A percentile compares a stretch with the other conserved stretches of the same genome.
Conservation (phyloP, 768 basidiomycete species). For the Termitomyces sp. region DNA sequence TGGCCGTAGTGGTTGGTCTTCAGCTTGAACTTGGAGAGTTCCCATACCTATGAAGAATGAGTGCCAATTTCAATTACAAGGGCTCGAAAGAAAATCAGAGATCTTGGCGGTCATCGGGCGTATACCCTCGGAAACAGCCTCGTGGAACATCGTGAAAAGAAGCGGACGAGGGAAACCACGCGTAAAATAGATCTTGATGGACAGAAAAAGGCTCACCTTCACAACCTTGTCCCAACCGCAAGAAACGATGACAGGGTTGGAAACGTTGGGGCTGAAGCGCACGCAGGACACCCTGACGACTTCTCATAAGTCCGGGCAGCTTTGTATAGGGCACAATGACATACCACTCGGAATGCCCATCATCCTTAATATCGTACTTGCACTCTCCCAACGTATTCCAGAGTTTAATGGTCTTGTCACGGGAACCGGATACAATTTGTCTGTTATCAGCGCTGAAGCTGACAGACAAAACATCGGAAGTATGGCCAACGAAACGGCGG, state of each 20-base stretch:
- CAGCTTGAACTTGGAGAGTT: constrained; percentile 99
- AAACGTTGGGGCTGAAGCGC: constrained; percentile 95
- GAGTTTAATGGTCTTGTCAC: constrained; percentile 96
- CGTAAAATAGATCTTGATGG: neutral
- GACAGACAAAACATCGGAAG: constrained; percentile 95
- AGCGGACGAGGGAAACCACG: neutral
- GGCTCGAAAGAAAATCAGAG: constrained; percentile 49
- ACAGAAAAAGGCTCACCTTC: constrained; percentile 60
- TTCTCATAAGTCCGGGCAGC: constrained; percentile 1
- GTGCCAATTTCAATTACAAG: constrained; percentile 13
- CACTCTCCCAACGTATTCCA: constrained; percentile 99
- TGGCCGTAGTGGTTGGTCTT: constrained; percentile 99
- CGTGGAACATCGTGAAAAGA: constrained; percentile 26
- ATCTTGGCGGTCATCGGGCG: constrained; percentile 75
- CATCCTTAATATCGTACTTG: constrained; percentile 99
- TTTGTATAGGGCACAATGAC: constrained; percentile 15
- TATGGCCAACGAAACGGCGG: constrained; percentile 97
- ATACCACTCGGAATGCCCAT: constrained; percentile 94
- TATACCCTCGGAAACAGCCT: constrained; percentile 73
- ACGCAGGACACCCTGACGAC: constrained; percentile 90
- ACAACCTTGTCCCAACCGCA: constrained; percentile 99
- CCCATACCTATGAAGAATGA: constrained; percentile 78
- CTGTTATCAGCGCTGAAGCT: constrained; percentile 99
- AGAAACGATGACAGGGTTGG: constrained; percentile 98
- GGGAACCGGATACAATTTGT: constrained; percentile 97